These are phyloP conservation scores for Kuraishia borneana DNA, from an alignment of 805 yeast species.

Conservation along the genomic window DNA sequence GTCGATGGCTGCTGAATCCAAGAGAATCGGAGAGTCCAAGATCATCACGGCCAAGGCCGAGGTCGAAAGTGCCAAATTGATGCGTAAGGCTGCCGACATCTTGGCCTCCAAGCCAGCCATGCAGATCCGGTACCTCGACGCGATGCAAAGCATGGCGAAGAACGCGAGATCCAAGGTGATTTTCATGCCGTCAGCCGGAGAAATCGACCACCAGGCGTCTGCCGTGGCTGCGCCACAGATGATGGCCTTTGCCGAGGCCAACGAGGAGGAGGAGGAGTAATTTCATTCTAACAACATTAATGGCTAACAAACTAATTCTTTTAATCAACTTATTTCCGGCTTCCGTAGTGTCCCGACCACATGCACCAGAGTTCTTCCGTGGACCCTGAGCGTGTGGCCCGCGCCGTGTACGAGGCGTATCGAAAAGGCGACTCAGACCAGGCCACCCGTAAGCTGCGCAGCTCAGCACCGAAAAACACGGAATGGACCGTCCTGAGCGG, in stretches of 20 bases:
- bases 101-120: constrained; percentile 65
- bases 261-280: not conserved
- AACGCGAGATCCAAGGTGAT: constrained; percentile 55
- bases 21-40: constrained; percentile 67
- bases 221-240: not conserved
- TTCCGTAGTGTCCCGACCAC: no score
- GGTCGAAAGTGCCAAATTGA: constrained; percentile 63
- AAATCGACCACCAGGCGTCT: constrained; percentile 18
- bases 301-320: no score
- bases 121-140: constrained; percentile 70
- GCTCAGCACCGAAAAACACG: not conserved
- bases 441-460: not conserved
- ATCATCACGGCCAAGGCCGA: constrained; percentile 68
- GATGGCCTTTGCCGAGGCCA: not conserved
- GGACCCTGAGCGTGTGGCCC: no score
- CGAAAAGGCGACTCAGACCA: not conserved
- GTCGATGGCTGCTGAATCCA: constrained; percentile 67
- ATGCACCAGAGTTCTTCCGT: no score
- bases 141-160: constrained; percentile 66
- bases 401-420: no score
- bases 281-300: no score
- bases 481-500: constrained; percentile 88
- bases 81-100: constrained; percentile 73
- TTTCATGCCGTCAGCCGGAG: constrained; percentile 50
- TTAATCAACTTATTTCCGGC: no score